A percentile compares a stretch with the other conserved stretches of the same genome.
These are phyloP conservation scores for Ajuga reptans DNA, from an alignment of 305 asterid genomes.

Conservation along the genomic window DNA sequence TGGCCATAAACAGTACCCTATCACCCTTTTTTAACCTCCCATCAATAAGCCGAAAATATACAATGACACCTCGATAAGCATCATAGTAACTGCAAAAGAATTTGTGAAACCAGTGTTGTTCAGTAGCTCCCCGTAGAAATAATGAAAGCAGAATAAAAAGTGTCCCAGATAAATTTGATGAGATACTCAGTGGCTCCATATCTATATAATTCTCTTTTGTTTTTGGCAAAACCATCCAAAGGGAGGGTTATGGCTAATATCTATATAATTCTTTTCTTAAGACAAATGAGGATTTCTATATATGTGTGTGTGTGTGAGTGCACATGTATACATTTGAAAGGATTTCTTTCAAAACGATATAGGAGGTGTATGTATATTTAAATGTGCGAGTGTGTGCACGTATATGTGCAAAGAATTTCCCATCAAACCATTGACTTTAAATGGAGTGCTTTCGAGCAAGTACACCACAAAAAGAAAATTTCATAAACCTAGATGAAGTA, in stretches of 20 bases:
- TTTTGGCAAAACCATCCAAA: too few species aligned
- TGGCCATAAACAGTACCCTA: slow-evolving; percentile 86
- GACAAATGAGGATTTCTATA: neutral
- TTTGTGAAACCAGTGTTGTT: slow-evolving; percentile 11
- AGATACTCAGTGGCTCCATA: neutral
- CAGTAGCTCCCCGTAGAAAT: slow-evolving; percentile 24
- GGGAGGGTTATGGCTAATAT: too few species aligned
- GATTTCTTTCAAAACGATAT: neutral
- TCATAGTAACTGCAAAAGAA: slow-evolving; percentile 73
- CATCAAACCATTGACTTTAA: neutral
- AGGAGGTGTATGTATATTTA: too few species aligned
- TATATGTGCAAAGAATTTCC: too few species aligned
- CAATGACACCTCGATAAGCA: slow-evolving; percentile 92
- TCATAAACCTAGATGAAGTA: neutral
- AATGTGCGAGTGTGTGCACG: too few species aligned
- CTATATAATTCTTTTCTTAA: neutral
- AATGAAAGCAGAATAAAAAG: neutral
- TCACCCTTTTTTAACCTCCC: slow-evolving; percentile 85
- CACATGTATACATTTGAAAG: neutral
- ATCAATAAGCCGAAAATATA: slow-evolving; percentile 88
- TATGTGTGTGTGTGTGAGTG: too few species aligned
- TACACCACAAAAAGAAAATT: neutral
- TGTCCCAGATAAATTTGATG: neutral
- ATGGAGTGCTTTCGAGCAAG: neutral
- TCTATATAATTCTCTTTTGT: neutral